Percentiles rank a stretch among this genome's conserved stretches.
These are phyloP conservation scores for Paramecium sexaurelia DNA, from an alignment of 73 alveolate genomes.

Conservation along the genomic window DNA sequence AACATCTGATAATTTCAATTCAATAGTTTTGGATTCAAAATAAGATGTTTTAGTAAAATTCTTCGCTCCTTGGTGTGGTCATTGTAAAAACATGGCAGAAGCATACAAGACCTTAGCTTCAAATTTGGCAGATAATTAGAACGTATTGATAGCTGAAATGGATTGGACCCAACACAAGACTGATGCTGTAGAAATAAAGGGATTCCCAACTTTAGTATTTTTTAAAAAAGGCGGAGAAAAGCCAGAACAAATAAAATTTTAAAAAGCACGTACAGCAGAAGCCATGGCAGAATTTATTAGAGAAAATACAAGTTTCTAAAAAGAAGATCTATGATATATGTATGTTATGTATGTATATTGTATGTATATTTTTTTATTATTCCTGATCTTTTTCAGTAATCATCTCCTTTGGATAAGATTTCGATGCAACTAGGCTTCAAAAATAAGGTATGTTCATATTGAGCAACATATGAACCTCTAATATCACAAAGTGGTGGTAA, in stretches of 20 bases:
- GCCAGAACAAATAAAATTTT: background rate
- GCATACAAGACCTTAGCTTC: constrained; percentile 92
- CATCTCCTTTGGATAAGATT: constrained; percentile 95
- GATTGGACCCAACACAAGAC: constrained; percentile 92
- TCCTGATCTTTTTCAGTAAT: constrained; percentile 74
- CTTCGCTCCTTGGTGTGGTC: constrained; percentile 94
- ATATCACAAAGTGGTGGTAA: constrained; percentile 74
- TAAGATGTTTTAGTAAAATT: constrained; percentile 77
- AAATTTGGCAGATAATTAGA: constrained; percentile 73
- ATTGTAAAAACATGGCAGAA: constrained; percentile 93
- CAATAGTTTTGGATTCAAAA: constrained; percentile 46
- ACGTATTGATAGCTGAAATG: constrained; percentile 88
- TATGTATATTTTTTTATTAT: background rate
- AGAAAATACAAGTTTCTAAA: background rate
- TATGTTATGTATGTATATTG: background rate
- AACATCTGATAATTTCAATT: constrained; percentile 6
- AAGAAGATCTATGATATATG: background rate
- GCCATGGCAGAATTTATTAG: background rate
- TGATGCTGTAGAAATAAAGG: constrained; percentile 85
- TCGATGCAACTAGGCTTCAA: constrained; percentile 95
- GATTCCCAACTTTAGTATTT: constrained; percentile 95
- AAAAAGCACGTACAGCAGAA: background rate
- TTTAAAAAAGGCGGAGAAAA: constrained; percentile 67
- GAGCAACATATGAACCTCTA: constrained; percentile 92
- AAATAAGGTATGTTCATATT: constrained; percentile 93